phyloP scores from a whole-genome alignment of 306 rosid genomes.

The Cicer yamashitae region DNA sequence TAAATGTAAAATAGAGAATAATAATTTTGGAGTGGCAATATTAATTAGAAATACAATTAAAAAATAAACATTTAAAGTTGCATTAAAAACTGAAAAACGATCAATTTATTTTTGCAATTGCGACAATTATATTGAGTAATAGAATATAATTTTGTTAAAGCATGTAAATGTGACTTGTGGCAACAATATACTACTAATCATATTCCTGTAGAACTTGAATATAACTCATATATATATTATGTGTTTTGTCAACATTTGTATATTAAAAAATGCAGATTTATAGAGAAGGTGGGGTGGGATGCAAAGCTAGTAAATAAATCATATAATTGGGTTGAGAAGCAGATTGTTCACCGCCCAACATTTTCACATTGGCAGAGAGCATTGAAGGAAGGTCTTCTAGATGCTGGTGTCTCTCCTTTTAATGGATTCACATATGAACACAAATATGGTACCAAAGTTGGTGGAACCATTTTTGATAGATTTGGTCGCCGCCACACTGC shows the following conservation, averaged over 20 bases:
- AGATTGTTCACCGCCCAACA: conserved; percentile 76
- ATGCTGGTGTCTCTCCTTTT: conserved; percentile 76
- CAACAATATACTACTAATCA: background rate
- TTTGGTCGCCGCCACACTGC: conserved; percentile 90
- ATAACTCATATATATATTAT: background rate
- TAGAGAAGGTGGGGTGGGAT: conserved; percentile 78
- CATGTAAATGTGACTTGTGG: background rate
- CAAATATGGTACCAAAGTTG: conserved; percentile 85
- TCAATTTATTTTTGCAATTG: too few relatives aligned
- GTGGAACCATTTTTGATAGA: conserved; percentile 89
- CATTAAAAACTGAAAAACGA: too few relatives aligned
- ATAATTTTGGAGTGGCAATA: too few relatives aligned
- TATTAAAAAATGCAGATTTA: conserved; percentile 61
- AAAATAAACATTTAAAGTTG: too few relatives aligned
- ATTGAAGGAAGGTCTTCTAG: conserved; percentile 75
- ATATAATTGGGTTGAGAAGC: conserved; percentile 83
- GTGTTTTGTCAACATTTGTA: background rate
- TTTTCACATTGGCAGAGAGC: conserved; percentile 70
- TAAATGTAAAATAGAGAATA: too few relatives aligned
- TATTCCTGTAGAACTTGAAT: background rate
- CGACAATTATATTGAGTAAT: too few relatives aligned
- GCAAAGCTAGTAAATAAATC: conserved; percentile 71
- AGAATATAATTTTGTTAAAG: too few relatives aligned
- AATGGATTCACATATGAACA: conserved; percentile 98
- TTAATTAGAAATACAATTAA: too few relatives aligned